Evolutionary conservation across 2,329 filamentous ascomycete genomes (phyloP), one percentile per base, ranked within the genome.

Genomic region (Thielaviopsis punctulata): DNA sequence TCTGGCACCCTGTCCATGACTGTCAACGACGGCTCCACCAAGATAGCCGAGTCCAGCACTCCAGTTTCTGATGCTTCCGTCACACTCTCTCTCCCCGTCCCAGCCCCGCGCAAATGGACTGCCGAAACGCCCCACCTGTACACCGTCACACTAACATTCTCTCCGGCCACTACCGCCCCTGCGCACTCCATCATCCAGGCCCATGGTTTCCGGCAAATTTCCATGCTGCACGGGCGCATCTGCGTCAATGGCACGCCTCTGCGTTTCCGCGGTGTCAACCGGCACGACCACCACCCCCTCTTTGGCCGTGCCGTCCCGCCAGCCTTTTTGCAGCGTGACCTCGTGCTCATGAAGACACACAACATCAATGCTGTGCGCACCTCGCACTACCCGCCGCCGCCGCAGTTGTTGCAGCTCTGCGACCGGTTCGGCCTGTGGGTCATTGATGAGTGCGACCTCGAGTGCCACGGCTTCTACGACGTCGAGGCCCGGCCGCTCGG

Each of bases 321-420:
- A 24, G 72, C 75, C 0, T 77, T 74, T n/a, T 71, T 85, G 58
- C 69, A 73, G 51, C 64, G 68, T 1, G 82, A 86, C 56, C 67
- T 86, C 2, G 56, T 80, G 2, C 65, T 73, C 3, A 86, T 86
- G 80, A 85, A 84, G 61, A 66, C 65, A 1, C 73, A 82, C 63
- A 83, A 84, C 57, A 74, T 86, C 61, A 86, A 86, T 56, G 77
- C 80, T 1, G 72, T 86, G 9, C 75, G 82, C 1, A 82, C 77
- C 0, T 80, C 73, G 0, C 82, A 86, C 60, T 78, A 86, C 48
- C 73, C 77, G 9, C 80, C 77, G 25, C 76, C 83, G 53, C 68
- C 72, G 1, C 65, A 71, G 8, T 61, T 84, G 0, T 81, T 80
- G 55, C 76, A 80, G 27, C 65, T 83, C 0, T 72, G 76, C 0